Evolutionary conservation across 306 rosid species (phyloP), one percentile per base, ranked within the genome.

Genomic region (Gillenia trifoliata): DNA sequence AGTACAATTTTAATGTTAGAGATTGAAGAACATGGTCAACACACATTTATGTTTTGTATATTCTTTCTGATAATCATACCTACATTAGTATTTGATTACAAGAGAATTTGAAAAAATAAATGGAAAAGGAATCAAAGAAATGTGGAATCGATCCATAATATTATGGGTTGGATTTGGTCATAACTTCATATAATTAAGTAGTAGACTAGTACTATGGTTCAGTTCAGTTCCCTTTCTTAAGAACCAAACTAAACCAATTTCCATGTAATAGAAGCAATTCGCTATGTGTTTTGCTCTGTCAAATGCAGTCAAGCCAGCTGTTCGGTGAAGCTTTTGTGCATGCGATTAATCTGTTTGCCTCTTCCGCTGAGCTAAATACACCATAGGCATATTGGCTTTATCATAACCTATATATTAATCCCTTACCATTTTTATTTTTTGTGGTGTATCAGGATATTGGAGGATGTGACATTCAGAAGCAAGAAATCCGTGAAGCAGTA

Each of bases 401-500:
- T 9, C 55, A 25, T 60, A 4, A 23, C 16, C 13, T 33, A 8
- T 25, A 52, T n/a, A 11, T 49, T n/a, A 45, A 2, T 62, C 68
- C 20, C 61, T 9, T 56, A 36, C 57, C 20, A 9, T 69, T 10
- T 61, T 75, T 54, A 2, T 3, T 30, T 16, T 68, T 62, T 30
- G 13, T 61, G 40, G 10, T 29, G 33, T 22, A 11, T 62, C 40
- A 94, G 99, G 99, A 94, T 76, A 94, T 94, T 76, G 99, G 99
- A 79, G 99, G 99, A 34, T 94, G 99, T 28, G 99, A 94, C 73
- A 94, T 94, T 72, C 99, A 94, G 66, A 94, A 94, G 81, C 99
- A 94, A 88, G 99, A 94, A 87, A 94, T 94, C 80, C 99, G 99
- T 19, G 99, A 94, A 85, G 99, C 99, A 33, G 99, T 94, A 59